Base-by-base conservation (phyloP, 345 rosid species). In the Corchorus capsularis region DNA sequence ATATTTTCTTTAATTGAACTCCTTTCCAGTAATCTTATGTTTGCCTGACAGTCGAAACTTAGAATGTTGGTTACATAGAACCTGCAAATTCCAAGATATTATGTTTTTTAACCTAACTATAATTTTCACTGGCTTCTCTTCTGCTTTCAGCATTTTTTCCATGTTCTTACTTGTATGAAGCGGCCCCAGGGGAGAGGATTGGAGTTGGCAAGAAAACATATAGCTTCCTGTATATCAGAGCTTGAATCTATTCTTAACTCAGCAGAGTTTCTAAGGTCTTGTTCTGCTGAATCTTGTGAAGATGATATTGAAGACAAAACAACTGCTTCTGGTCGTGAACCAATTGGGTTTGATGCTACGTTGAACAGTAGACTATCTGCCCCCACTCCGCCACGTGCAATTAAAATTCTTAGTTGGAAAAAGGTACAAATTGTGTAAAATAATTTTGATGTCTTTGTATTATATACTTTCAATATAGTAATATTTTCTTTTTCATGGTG, bases 121-220 rank as follows among this genome's bases (percentile, higher is more conserved):
- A 68, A 70, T 62, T 68, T 63, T 82, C 35, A 66, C 80, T 60
- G 4, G 63, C 49, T 78, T 73, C 81, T 73, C 60, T 34, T 71
- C 66, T 77, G 22, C 74, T 82, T 86, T 82, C 97, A 96, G 99
- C 97, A 92, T 81, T 92, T 91, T 87, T 92, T 87, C 81, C 98
- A 93, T 78, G 83, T 91, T 84, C 91, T 96, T 76, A 80, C 83
- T 54, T 88, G 89, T 79, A 88, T 96, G 94, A 91, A 83, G 86
- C 91, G 97, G 77, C 92, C 98, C 70, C 98, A 96, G 86, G 99
- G 98, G 77, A 90, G 94, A 81, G 99, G 99, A 59, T 78, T 90
- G 79, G 97, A 90, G 82, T 83, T 91, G 90, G 98, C 98, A 8
- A 87, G 94, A 83, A 96, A 92, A 76, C 98, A 96, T 82, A 85